Base-by-base conservation (phyloP, 2,329 filamentous ascomycete genomes). In the Didymella segeticola region DNA sequence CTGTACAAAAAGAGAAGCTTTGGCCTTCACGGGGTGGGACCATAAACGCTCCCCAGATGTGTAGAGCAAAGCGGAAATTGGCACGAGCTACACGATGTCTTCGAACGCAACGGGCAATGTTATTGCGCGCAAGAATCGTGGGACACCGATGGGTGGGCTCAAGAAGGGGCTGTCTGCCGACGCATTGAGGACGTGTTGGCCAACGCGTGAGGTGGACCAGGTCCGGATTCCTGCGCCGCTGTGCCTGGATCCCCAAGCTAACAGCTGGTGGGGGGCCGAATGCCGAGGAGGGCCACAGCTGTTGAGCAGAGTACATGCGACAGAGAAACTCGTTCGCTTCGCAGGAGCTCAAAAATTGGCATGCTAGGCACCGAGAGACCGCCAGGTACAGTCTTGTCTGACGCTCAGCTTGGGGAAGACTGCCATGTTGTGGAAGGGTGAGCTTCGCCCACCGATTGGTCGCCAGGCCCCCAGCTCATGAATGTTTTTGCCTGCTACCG, bases 191-290 rank as follows among this genome's bases (percentile, higher is more conserved):
- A 38, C 19, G 34, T 41, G 46, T 30, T 54, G 46, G 33, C 19
- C 51, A 49, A 38, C 33, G 45, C 52, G 17, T 41, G 46, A 37
- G 25, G 36, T 55, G 36, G 46, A 42, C 41, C 27, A 47, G 23
- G 26, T 34, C 34, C 52, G 53, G 47, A 46, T 49, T 55, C 52
- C 52, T 50, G 46, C 52, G 37, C 38, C 31, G 41, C 49, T 43
- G 51, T 42, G 52, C 50, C 52, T 55, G 47, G 52, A 55, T 42
- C 42, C 43, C 36, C 27, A 42, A 51, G 37, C 49, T 50, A 47
- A 37, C 26, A 43, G 38, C 36, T 50, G 47, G 34, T 14, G 36
- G 29, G 41, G 39, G 42, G 41, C 53, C 47, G 42, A 51, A 31
- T 38, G 43, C 47, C 53, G 53, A 56, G 29, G 47, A 38, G 25